Evolutionary conservation across 2,329 filamentous ascomycete species (phyloP), one percentile per base, ranked within the genome.

Genomic region (Chrysosporium keratinophilum): DNA sequence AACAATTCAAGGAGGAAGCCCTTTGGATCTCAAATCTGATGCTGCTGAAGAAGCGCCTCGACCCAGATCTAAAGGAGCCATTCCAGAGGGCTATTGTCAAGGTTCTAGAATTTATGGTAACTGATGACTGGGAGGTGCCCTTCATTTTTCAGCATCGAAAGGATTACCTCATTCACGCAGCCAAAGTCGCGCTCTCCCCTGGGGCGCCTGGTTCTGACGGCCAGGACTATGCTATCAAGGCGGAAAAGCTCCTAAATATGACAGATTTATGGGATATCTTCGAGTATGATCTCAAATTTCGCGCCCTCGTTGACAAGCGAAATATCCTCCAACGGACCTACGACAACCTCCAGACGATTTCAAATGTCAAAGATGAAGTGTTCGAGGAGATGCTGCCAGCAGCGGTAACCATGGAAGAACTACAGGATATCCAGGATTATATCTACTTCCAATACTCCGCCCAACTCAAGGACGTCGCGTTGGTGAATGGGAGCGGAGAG

Each of bases 101-200:
- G 69, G 90, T 97, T 10, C 78, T 98, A 39, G 88, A 96, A 63
- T 96, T 97, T 66, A 88, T 98, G 70, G 88, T 95, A 49, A 82
- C 91, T 3, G 90, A 97, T 59, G 88, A 95, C 61, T 88, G 91
- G 62, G 93, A 98, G 69, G 89, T 96, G 1, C 91, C 93, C 0
- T 98, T 95, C 68, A 93, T 98, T 61, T 96, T 96, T 69, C 91
- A 96, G 68, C 93, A 98, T 65, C 88, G 93, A 57, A 95, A 96
- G 70, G 93, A 98, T 68, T 98, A 97, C 65, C 79, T 98, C 42
- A 94, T 98, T 54, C 88, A 97, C 64, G 86, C 87, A 20, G 84
- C 84, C 60, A 89, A 87, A 65, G 72, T 78, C n/a, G 74, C 77
- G 39, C 78, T 79, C 5, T 82, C 73, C 67, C 82, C 65, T 70